These are phyloP conservation scores for Psophocarpus tetragonolobus DNA, from an alignment of 306 rosid species.

Conservation along the genomic window DNA sequence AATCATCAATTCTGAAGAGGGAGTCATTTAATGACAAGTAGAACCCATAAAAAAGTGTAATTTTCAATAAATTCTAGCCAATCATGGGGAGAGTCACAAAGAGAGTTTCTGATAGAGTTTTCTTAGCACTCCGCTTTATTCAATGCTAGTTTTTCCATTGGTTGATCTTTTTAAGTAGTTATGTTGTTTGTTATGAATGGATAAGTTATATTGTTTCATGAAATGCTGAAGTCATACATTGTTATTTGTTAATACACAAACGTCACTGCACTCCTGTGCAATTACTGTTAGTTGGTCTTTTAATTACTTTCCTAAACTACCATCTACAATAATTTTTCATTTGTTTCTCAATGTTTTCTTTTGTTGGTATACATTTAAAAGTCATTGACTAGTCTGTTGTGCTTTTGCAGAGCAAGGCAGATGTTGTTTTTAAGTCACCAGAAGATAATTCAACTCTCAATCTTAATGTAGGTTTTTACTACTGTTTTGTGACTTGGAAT, in stretches of 20 bases:
- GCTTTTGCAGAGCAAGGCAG: constrained; percentile 78
- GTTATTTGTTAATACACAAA: background rate
- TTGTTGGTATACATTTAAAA: background rate
- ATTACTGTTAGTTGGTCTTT: constrained; percentile 4
- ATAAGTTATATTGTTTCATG: background rate
- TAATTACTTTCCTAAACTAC: background rate
- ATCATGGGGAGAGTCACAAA: too few species aligned
- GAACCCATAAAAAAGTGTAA: too few species aligned
- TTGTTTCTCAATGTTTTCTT: constrained; percentile 20
- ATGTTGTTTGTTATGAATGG: background rate
- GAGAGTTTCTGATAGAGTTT: too few species aligned
- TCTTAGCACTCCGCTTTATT: too few species aligned
- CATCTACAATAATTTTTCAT: background rate
- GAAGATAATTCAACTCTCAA: constrained; percentile 72
- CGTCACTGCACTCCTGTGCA: background rate
- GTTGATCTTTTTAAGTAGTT: background rate
- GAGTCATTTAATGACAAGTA: too few species aligned
- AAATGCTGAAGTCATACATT: background rate
- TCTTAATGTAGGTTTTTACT: constrained; percentile 59
- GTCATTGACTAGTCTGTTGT: constrained; percentile 8
- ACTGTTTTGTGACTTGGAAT: background rate
- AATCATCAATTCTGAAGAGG: too few species aligned
- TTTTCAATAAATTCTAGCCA: too few species aligned
- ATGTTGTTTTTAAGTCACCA: constrained; percentile 67
- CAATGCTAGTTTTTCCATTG: background rate